Base-by-base conservation (phyloP, 1,284 basidiomycete species). In the Schizophyllum amplum region DNA sequence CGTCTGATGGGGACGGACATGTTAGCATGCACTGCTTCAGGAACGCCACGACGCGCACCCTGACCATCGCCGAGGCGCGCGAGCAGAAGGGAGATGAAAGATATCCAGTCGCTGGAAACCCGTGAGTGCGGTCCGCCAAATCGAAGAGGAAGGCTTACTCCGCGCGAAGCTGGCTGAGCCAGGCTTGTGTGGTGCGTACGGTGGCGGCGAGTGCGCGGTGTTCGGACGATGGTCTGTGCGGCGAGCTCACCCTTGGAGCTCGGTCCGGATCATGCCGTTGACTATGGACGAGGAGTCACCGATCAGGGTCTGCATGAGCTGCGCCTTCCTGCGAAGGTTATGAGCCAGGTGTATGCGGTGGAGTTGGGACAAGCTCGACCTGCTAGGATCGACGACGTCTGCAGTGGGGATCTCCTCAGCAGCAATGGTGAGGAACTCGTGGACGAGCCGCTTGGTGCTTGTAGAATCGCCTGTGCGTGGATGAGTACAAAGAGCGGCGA, bases 351-450 rank as follows among this genome's bases (percentile, higher is more conserved):
- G 33, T 2, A 42, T 9, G 13, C 11, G 7, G 13, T 9, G 33
- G 11, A 51, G 55, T 49, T 47, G 62, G 53, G 59, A 24, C 33
- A 53, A 66, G 83, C n/a, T n/a, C 71, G 65, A 94, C 92, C 84
- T 87, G 73, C 80, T 83, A 24, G 82, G 66, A n/a, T 85, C 83
- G 51, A 91, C 69, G 55, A 95, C 70, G 68, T 91, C 89, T 5
- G 89, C 87, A 27, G 80, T 79, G 15, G 78, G 76, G 13, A 91
- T 77, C 67, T 95, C 92, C 66, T 94, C 90, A 0, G 90, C 88
- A 0, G 82, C 86, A 57, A 94, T 94, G n/a, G 83, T 78, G 24
- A 92, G 74, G 71, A 92, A 92, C 63, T 93, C 90, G 49, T 92
- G 77, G 24, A 89, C 33, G 33, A 42, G 33, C 33, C 11, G 33